These are phyloP conservation scores for Fagopyrum esculentum DNA, from an alignment of 148 eudicot species.

Conservation along the genomic window DNA sequence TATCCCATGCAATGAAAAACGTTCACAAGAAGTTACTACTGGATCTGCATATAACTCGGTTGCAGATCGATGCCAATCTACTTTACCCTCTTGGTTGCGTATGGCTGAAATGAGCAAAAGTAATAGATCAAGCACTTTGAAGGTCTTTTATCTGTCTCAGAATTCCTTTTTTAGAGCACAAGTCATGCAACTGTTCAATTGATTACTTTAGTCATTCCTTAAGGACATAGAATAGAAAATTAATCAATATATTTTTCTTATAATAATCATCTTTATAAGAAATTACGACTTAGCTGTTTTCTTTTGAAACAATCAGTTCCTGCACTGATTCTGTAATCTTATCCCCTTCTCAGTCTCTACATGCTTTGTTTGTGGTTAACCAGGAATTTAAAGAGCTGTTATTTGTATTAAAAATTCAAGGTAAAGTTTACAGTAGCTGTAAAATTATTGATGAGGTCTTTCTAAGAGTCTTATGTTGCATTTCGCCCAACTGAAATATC, in stretches of 20 bases:
- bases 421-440: background rate
- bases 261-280: background rate
- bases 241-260: background rate
- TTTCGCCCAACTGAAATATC: constrained; percentile 20
- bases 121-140: constrained; percentile 23
- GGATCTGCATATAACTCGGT: constrained; percentile 27
- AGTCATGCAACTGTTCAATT: background rate
- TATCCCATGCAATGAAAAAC: constrained; percentile 40
- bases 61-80: constrained; percentile 36
- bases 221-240: background rate
- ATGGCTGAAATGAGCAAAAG: constrained; percentile 25
- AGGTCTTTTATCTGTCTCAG: constrained; percentile 35
- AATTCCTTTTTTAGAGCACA: constrained; percentile 1
- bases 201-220: background rate
- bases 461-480: background rate
- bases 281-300: background rate
- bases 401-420: background rate
- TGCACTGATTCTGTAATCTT: background rate
- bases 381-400: background rate
- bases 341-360: background rate
- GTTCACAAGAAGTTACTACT: constrained; percentile 37
- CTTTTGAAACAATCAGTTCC: background rate
- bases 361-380: background rate
- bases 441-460: background rate
- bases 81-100: constrained; percentile 51